Conservation (phyloP, 179 eudicot genomes). For the Actinidia arguta region DNA sequence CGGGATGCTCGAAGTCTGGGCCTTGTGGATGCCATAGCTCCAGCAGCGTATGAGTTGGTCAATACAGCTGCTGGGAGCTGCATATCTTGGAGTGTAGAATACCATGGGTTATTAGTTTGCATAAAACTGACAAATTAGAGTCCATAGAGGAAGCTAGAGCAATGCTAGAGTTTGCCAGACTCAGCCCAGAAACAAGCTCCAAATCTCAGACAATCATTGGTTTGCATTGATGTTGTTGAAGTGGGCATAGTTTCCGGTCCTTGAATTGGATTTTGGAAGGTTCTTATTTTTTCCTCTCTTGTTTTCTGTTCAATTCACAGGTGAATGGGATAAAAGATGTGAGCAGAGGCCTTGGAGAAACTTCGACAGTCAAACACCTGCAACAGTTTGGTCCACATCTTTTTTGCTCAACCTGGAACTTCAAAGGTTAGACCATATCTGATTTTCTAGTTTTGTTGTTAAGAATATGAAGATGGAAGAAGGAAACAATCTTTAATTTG, state of each 20-base stretch:
- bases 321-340: not conserved
- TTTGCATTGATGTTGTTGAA: slow-evolving; percentile 87
- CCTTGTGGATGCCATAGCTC: slow-evolving; percentile 82
- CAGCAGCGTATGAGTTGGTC: slow-evolving; percentile 58
- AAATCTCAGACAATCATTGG: slow-evolving; percentile 71
- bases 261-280: slow-evolving; percentile 88
- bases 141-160: slow-evolving; percentile 71
- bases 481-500: not conserved
- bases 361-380: slow-evolving; percentile 79
- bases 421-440: slow-evolving; percentile 57
- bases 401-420: slow-evolving; percentile 75
- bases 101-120: slow-evolving; percentile 79
- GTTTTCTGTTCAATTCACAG: not conserved
- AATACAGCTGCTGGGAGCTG: slow-evolving; percentile 74
- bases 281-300: slow-evolving; percentile 14
- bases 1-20: slow-evolving; percentile 71
- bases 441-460: not conserved
- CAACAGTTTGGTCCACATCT: slow-evolving; percentile 81
- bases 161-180: slow-evolving; percentile 66
- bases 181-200: slow-evolving; percentile 73
- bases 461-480: not conserved
- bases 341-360: slow-evolving; percentile 61
- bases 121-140: slow-evolving; percentile 73
- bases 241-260: slow-evolving; percentile 79
- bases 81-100: slow-evolving; percentile 69